Evolutionary conservation across 768 basidiomycete genomes (phyloP), one percentile per base, ranked within the genome.

Genomic region (Lactifluus piperatus): DNA sequence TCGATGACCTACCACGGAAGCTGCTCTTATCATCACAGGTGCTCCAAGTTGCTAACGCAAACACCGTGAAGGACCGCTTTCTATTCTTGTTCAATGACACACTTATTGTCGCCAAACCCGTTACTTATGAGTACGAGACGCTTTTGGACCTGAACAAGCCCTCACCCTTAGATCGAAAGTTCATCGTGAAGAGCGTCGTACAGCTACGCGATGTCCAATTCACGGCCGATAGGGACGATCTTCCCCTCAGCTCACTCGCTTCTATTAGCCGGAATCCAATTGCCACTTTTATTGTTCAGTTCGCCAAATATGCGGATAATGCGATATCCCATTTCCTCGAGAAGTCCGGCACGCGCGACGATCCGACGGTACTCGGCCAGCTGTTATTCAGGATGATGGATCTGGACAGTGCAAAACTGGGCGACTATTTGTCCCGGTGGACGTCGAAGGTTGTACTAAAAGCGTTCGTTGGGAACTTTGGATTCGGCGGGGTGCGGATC

Each of bases 31-130:
- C 88, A 1, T 87, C 88, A 3, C 87, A 93, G 1, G 89, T 95
- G 7, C 76, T 95, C 5, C 97, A 99, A 73, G 92, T 98, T 14
- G 92, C 92, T 65, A 93, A 97, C 72, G 79, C 85, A 43, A 88
- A 95, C 71, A 94, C 90, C 0, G 88, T 94, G 71, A 97, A 98
- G 71, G 94, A 97, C 68, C 85, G 97, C 11, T 91, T 92, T 74
- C 80, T 98, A 10, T 94, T 98, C 76, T 80, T 98, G n/a, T 99
- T 99, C 80, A 92, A 77, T 71, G 97, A 99, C 70, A 81, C 98
- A 54, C 81, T 98, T 55, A 81, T 98, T 71, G 82, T 98, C 64
- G 87, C 94, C 41, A 98, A 98, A 71, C 94, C 94, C 13, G 77
- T 94, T 59, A 75, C 84, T 54, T 80, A 82, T 37, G 85, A 88